phyloP scores from a whole-genome alignment of 371 early-diverging fungal species.

The Lichtheimia ornata region DNA sequence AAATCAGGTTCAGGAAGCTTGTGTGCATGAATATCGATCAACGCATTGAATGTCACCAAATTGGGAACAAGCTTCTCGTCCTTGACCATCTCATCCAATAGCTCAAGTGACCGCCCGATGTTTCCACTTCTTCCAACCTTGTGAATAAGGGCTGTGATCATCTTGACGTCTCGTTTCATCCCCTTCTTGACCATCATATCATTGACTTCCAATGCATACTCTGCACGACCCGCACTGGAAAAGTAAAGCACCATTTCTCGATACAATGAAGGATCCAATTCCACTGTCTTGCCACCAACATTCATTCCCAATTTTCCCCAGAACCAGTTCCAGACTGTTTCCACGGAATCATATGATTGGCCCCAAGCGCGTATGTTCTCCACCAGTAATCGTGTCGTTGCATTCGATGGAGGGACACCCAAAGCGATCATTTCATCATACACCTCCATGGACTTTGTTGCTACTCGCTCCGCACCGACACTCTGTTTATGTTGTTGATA shows the following conservation, averaged over 20 bases:
- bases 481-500: conserved; percentile 29
- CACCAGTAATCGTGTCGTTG: conserved; percentile 23
- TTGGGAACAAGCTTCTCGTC: conserved; percentile 28
- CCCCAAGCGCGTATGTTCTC: conserved; percentile 28
- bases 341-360: conserved; percentile 21
- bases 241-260: conserved; percentile 40
- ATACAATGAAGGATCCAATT: conserved; percentile 31
- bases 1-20: conserved; percentile 37
- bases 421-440: conserved; percentile 34
- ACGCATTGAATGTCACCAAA: conserved; percentile 44
- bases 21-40: conserved; percentile 54
- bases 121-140: conserved; percentile 48
- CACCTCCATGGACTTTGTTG: conserved; percentile 33
- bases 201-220: conserved; percentile 40
- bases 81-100: conserved; percentile 36
- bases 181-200: conserved; percentile 40
- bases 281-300: conserved; percentile 17
- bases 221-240: conserved; percentile 36
- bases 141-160: conserved; percentile 48
- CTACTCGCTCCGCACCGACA: conserved; percentile 19
- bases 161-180: conserved; percentile 28
- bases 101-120: conserved; percentile 26
- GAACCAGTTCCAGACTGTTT: conserved; percentile 38
- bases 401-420: conserved; percentile 22
- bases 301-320: conserved; percentile 34